Percentiles rank a stretch among this genome's conserved stretches.
These are phyloP conservation scores for Pythium coloratum DNA, from an alignment of 352 stramenopile genomes.

Conservation along the genomic window DNA sequence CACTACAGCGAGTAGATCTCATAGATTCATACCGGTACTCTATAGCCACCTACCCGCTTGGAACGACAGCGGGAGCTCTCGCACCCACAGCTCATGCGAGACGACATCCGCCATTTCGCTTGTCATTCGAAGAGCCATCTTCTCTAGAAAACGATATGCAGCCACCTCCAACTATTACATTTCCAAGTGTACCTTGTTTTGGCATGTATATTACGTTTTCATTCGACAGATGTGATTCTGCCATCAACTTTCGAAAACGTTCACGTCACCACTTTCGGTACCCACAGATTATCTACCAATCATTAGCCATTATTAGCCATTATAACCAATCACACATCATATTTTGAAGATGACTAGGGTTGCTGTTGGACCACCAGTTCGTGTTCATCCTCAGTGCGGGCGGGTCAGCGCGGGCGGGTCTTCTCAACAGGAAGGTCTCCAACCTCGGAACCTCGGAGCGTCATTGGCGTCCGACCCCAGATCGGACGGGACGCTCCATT, in stretches of 20 bases:
- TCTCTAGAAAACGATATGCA: background rate
- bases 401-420: background rate
- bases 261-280: constrained; percentile 16
- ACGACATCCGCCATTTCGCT: background rate
- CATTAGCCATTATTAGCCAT: background rate
- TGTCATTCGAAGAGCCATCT: background rate
- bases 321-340: constrained; percentile 14
- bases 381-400: background rate
- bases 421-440: constrained; percentile 3
- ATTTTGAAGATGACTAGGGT: constrained; percentile 18
- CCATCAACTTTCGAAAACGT: constrained; percentile 11
- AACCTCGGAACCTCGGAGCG: background rate
- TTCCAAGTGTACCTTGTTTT: constrained; percentile 5
- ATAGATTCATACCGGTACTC: background rate
- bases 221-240: background rate
- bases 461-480: background rate
- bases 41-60: background rate
- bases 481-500: background rate
- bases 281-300: background rate
- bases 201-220: background rate
- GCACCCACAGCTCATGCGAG: background rate
- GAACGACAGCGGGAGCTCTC: constrained; percentile 7
- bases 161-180: background rate
- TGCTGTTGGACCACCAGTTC: constrained; percentile 26
- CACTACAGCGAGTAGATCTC: background rate